Conservation (phyloP, 176 grass and related monocot genomes). For the Pontederia paniculata region DNA sequence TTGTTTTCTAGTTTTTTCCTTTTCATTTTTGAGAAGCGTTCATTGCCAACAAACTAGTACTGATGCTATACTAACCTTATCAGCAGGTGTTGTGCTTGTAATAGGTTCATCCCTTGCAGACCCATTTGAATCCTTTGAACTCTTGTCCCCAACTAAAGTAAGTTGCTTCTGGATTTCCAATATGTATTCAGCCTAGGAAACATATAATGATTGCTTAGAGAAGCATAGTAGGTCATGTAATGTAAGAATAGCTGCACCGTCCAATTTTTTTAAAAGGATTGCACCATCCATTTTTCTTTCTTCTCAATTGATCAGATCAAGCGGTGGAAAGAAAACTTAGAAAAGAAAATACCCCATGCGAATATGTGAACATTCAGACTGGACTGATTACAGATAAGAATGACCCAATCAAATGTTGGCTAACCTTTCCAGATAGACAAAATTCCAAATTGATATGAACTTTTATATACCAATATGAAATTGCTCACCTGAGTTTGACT, state of each 20-base stretch:
- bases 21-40: no score
- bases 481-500: conserved; percentile 56
- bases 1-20: no score
- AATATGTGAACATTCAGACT: no score
- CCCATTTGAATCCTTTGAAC: conserved; percentile 35
- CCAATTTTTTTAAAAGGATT: no score
- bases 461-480: neutral
- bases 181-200: conserved; percentile 64
- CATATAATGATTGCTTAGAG: neutral
- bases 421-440: neutral
- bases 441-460: neutral
- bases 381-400: no score
- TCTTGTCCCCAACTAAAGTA: conserved; percentile 56
- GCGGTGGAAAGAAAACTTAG: no score
- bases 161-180: conserved; percentile 78
- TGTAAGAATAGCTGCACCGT: no score
- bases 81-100: conserved; percentile 34
- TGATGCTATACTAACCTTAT: conserved; percentile 47
- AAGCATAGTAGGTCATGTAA: no score
- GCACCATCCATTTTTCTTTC: no score
- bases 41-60: conserved; percentile 9
- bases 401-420: neutral
- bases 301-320: neutral
- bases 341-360: no score
- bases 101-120: conserved; percentile 36